Percentiles rank a stretch among this genome's conserved stretches.
These are phyloP conservation scores for Botrytis hyacinthi DNA, from an alignment of 2,329 filamentous ascomycete species.

Conservation along the genomic window DNA sequence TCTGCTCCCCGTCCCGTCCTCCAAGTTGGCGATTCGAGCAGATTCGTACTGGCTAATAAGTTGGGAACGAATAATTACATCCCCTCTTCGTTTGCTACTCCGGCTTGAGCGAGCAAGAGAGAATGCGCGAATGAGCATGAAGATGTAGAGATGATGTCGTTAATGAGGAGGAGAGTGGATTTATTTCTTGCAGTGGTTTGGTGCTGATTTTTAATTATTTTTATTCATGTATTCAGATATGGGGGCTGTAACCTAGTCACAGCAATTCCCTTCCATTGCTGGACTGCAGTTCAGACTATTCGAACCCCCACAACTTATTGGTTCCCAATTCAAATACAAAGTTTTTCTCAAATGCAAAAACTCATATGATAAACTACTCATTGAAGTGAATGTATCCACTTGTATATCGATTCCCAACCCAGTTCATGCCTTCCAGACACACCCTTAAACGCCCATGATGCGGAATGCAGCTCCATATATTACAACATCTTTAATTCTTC, in stretches of 20 bases:
- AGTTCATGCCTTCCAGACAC: not conserved
- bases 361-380: not conserved
- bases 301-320: not conserved
- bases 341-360: not conserved
- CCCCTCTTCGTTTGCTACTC: not conserved
- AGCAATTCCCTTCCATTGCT: not conserved
- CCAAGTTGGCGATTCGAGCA: not conserved
- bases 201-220: not conserved
- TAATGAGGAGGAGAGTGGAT: not conserved
- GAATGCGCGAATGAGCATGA: not conserved
- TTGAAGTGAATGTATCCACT: not conserved
- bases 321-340: not conserved
- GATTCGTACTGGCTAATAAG: not conserved
- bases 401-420: not conserved
- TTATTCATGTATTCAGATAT: not conserved
- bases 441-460: constrained; percentile 9
- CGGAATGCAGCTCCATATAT: not conserved
- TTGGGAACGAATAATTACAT: not conserved
- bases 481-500: constrained; percentile 4
- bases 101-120: not conserved
- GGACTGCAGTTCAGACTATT: not conserved
- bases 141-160: not conserved
- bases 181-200: not conserved
- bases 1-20: not conserved
- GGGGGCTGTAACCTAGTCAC: not conserved